Evolutionary conservation across 768 basidiomycete species (phyloP), one percentile per base, ranked within the genome.

Genomic region (Xanthoconium purpureum): DNA sequence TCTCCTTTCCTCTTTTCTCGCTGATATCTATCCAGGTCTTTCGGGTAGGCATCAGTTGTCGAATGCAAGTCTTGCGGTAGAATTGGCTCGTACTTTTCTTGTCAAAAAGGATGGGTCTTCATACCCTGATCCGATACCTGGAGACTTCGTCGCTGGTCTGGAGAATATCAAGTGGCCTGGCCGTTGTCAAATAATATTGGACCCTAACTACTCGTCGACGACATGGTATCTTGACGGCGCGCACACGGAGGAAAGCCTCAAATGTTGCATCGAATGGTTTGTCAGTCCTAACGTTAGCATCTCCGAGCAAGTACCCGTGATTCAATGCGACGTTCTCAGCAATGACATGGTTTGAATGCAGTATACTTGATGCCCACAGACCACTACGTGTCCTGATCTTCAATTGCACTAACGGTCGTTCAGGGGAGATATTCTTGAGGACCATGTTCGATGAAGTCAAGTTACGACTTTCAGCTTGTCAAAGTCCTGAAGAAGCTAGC

Each of bases 161-260:
- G 73, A 82, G 63, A 73, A 78, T 18, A 80, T 94, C 5, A 82
- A 77, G 57, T 99, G 97, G 96, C 95, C 97, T 11, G 97, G 96
- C 13, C 84, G 97, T 44, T 99, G 97, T 69, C 97, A 99, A 73
- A 82, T 81, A 10, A 83, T 96, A 13, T 47, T 54, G 11, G 94
- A 95, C 65, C 85, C 85, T 1, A 66, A 61, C 15, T 67, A 80
- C 38, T 48, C 71, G 2, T 65, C 71, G 15, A 77, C 81, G 8
- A 88, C 82, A 3, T 98, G 97, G 97, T 92, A 86, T 71, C 75
- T 99, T 13, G 97, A 98, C 67, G 97, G 97, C 1, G 95, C 97
- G 12, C 97, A 99, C 70, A 99, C 97, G 0, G 73, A 81, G 13
- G 97, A 98, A 68, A 97, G 94, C 65, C 77, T 99, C 30, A 79